phyloP scores from a whole-genome alignment of 1,284 basidiomycete species.

The Testicularia cyperi region DNA sequence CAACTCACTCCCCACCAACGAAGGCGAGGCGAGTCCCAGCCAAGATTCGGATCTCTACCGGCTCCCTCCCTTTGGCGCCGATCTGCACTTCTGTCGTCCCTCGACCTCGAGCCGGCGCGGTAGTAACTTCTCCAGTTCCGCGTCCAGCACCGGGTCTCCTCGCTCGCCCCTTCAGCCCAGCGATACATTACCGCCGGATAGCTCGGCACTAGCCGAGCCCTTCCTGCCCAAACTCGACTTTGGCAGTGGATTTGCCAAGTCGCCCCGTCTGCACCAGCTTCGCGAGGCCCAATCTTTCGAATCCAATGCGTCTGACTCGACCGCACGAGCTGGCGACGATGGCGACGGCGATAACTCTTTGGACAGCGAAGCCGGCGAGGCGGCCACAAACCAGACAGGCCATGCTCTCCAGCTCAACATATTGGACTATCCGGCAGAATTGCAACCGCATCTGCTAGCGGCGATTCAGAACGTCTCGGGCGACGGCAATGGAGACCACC shows the following conservation, averaged over 20 bases:
- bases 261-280: slow-evolving; percentile 26
- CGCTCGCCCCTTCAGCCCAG: no score
- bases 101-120: no score
- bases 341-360: no score
- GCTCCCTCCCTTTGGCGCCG: neutral
- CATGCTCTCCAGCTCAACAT: no score
- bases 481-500: neutral
- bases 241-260: slow-evolving; percentile 8
- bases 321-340: slow-evolving; percentile 12
- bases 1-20: neutral
- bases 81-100: neutral
- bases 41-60: neutral
- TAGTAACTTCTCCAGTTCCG: no score
- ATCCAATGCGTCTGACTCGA: slow-evolving; percentile 26
- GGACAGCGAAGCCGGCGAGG: no score
- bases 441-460: slow-evolving; percentile 12
- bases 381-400: no score
- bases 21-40: neutral
- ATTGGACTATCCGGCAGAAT: slow-evolving; percentile 10
- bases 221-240: slow-evolving; percentile 27
- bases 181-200: no score
- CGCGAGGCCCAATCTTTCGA: slow-evolving; percentile 39
- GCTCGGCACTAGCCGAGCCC: no score
- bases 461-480: no score
- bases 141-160: no score